Evolutionary conservation across 345 rosid species (phyloP), one percentile per base, ranked within the genome.

Genomic region (Aegle marmelos): DNA sequence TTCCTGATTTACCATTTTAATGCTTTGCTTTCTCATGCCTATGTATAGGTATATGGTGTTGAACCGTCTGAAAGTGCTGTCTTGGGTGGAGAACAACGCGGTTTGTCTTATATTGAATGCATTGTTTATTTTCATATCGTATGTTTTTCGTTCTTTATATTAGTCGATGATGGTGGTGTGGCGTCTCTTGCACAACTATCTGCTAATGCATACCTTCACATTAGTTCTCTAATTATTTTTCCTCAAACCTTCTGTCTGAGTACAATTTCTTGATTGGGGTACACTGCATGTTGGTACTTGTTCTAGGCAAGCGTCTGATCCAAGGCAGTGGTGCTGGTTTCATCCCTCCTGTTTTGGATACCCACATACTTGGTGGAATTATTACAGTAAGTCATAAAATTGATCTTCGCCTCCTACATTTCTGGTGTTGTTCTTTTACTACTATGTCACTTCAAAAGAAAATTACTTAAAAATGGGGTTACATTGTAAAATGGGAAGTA

Each of bases 271-370:
- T 76, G 16, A 16, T 53, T 53, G 57, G 21, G 57, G 2, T 17
- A 53, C 22, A 17, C 22, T 53, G 57, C 57, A 4, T 17, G 19
- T 2, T 39, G 45, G 24, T 1, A 28, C 65, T n/a, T 79, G 70
- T 70, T 25, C 33, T 75, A 91, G 93, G 92, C 72, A 65, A 67
- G 45, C 92, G 89, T 81, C 54, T 68, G 78, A 90, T 91, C n/a
- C 82, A 88, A 71, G 96, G 93, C 53, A 80, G 89, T 78, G 93
- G 93, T 10, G 85, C 90, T 67, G 93, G 92, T 54, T 3, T 87
- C 53, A 64, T 91, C 57, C 88, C 89, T 24, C 30, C 57, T 62
- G 79, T 86, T 65, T 68, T 91, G 83, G 79, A 91, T 74, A 50
- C 72, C 50, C 74, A 33, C 58, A 14, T 87, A 30, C 91, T 91